phyloP scores from a whole-genome alignment of 2,329 filamentous ascomycete genomes.

The Ploettnerulaceae sp. region DNA sequence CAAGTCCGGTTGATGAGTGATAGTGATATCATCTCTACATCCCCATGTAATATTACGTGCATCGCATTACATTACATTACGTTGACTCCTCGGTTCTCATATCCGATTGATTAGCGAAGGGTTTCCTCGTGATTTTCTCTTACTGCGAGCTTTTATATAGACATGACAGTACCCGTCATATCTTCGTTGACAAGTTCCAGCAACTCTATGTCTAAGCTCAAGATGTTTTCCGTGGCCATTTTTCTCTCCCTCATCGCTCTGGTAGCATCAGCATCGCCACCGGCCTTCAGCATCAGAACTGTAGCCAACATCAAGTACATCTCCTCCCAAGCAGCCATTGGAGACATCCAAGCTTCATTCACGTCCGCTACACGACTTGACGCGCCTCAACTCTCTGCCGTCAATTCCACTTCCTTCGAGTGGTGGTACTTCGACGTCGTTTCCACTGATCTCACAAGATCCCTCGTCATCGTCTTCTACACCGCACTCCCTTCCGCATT shows the following conservation, averaged over 20 bases:
- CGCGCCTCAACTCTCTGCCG: constrained; percentile 20
- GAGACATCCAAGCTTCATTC: neutral
- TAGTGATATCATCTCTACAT: too few relatives aligned
- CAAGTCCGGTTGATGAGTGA: too few relatives aligned
- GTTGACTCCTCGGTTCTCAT: too few relatives aligned
- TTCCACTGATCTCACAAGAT: constrained; percentile 27
- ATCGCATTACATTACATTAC: too few relatives aligned
- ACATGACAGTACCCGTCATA: too few relatives aligned
- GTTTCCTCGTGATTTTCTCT: too few relatives aligned
- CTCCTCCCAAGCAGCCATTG: neutral
- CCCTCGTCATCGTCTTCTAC: constrained; percentile 35
- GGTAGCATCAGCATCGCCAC: neutral
- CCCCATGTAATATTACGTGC: too few relatives aligned
- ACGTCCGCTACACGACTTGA: constrained; percentile 10
- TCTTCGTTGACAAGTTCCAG: too few relatives aligned
- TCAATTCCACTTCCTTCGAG: constrained; percentile 22
- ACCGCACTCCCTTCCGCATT: constrained; percentile 34
- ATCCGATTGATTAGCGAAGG: too few relatives aligned
- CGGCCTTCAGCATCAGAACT: neutral
- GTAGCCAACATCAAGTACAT: neutral
- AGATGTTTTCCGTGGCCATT: neutral
- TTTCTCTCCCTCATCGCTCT: neutral
- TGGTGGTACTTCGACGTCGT: constrained; percentile 41
- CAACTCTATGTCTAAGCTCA: too few relatives aligned
- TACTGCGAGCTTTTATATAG: too few relatives aligned